Base-by-base conservation (phyloP, 768 basidiomycete genomes). In the Aureoboletus auriporus region DNA sequence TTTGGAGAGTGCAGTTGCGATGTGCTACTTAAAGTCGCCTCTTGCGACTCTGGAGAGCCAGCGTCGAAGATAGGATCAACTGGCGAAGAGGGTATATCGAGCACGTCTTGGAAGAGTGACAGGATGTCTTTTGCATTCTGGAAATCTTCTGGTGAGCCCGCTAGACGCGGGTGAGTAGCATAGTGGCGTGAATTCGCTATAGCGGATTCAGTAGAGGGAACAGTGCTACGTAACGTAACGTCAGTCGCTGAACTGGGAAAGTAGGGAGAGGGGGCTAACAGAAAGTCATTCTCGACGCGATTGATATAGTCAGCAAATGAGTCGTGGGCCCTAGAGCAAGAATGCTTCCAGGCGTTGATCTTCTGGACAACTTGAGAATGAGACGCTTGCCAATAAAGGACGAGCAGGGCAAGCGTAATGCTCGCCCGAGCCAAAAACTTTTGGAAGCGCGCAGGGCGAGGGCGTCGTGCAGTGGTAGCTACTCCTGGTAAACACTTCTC, bases 91-190 rank as follows among this genome's bases (percentile, higher is more conserved):
- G 62, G 44, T 13, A 84, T 79, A 30, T 74, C 74, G 41, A 93
- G 73, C 56, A 86, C 77, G 13, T 69, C 68, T 59, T 86, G 86
- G 66, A 92, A 83, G 51, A 86, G 69, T 20, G 76, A 63, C 47
- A 92, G 76, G 49, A 92, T 76, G 27, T 74, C 69, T 56, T 82
- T 78, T 6, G 89, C 89, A 58, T 86, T 79, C 30, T 74, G 62
- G 23, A 78, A 69, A 60, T 88, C 84, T 52, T 77, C 77, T 4
- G 66, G 51, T 17, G 83, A 81, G 8, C 86, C 86, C 4, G 86
- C 87, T 41, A 86, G 69, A 65, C 89, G 89, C 23, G 87, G 85
- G 52, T 83, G 81, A 3, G 78, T 77, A 1, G 84, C 82, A 60
- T 80, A 85, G 20, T 66, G 63, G 16, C 76, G 74, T 17, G 85